These are phyloP conservation scores for Galerina marginata DNA, from an alignment of 768 basidiomycete species.

Conservation along the genomic window DNA sequence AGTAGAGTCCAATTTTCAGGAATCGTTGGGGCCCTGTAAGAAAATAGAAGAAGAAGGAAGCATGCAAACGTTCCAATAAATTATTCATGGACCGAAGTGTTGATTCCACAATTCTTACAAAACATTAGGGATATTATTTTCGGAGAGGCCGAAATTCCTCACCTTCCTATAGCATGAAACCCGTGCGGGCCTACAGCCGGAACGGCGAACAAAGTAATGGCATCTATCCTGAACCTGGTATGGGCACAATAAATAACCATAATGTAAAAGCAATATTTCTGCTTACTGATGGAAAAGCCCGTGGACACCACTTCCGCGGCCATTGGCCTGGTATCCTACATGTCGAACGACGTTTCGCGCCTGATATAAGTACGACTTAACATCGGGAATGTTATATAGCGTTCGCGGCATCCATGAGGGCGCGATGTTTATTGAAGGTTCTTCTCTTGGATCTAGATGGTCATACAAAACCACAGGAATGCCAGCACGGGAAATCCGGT, in stretches of 20 bases:
- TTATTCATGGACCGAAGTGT: slow-evolving; percentile 92
- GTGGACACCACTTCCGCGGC: slow-evolving; percentile 87
- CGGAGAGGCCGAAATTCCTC: slow-evolving; percentile 25
- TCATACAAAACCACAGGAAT: slow-evolving; percentile 86
- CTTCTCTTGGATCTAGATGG: slow-evolving; percentile 59
- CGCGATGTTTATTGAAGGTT: slow-evolving; percentile 28
- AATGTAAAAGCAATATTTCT: background rate
- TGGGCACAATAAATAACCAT: background rate
- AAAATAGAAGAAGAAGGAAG: slow-evolving; percentile 97
- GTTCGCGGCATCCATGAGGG: slow-evolving; percentile 50
- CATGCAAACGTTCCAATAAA: slow-evolving; percentile 92
- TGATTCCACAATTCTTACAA: slow-evolving; percentile 80
- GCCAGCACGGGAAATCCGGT: slow-evolving; percentile 71
- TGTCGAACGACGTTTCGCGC: slow-evolving; percentile 76
- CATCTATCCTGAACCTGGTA: slow-evolving; percentile 89
- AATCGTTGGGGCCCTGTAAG: slow-evolving; percentile 67
- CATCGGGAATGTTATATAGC: slow-evolving; percentile 44
- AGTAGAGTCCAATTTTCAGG: slow-evolving; percentile 88
- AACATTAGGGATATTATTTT: slow-evolving; percentile 8
- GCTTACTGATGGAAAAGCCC: slow-evolving; percentile 85
- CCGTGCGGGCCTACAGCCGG: slow-evolving; percentile 94
- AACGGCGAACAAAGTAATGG: slow-evolving; percentile 87
- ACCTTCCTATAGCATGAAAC: slow-evolving; percentile 92
- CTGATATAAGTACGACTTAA: slow-evolving; percentile 60
- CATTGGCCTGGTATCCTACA: slow-evolving; percentile 73